phyloP scores from a whole-genome alignment of 495 filamentous ascomycete genomes.

The Jackrogersella minutella region DNA sequence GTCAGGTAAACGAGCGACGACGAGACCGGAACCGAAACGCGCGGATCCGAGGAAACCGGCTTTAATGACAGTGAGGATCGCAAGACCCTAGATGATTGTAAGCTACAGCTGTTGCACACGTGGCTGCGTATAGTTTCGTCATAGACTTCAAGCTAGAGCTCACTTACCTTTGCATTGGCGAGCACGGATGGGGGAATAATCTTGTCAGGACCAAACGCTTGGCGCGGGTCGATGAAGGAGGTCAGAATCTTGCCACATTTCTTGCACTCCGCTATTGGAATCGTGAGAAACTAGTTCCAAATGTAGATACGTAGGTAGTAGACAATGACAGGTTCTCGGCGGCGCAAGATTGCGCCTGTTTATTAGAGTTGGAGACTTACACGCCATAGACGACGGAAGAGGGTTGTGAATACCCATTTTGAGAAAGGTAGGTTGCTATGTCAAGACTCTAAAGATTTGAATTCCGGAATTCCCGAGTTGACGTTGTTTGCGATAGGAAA shows the following conservation, averaged over 20 bases:
- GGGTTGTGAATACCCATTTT: constrained; percentile 66
- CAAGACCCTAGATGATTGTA: constrained; percentile 73
- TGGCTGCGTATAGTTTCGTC: not conserved
- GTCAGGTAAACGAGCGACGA: constrained; percentile 91
- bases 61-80: constrained; percentile 94
- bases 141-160: not conserved
- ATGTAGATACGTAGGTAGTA: not conserved
- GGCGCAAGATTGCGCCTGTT: constrained; percentile 14
- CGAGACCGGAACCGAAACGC: constrained; percentile 91
- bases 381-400: constrained; percentile 65
- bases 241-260: constrained; percentile 92
- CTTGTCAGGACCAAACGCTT: constrained; percentile 96
- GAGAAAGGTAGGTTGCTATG: constrained; percentile 16
- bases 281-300: constrained; percentile 18
- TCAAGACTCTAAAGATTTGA: not conserved
- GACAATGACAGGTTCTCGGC: not conserved
- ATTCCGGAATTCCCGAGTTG: constrained; percentile 28
- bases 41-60: constrained; percentile 93
- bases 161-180: constrained; percentile 84
- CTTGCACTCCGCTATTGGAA: constrained; percentile 78
- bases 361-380: constrained; percentile 50
- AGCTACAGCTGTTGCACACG: constrained; percentile 18
- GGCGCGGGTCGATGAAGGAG: constrained; percentile 92
- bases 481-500: constrained; percentile 10
- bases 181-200: constrained; percentile 93